phyloP scores from a whole-genome alignment of 176 grass and related monocot species.

The Triticum urartu region DNA sequence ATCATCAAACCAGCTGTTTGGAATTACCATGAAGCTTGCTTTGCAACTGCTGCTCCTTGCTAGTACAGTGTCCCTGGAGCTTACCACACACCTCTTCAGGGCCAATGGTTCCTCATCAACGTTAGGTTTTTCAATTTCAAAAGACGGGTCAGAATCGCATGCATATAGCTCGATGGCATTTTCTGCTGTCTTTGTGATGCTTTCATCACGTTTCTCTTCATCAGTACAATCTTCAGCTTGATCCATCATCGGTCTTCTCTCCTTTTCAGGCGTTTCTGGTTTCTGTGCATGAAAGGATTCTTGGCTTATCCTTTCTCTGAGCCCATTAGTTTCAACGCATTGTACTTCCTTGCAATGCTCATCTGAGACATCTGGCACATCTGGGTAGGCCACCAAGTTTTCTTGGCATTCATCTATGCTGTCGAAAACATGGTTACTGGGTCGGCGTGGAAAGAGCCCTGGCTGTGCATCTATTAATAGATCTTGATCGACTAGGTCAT shows the following conservation, averaged over 20 bases:
- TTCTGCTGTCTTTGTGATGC: slow-evolving; percentile 11
- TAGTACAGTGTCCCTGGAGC: slow-evolving; percentile 40
- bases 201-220: slow-evolving; percentile 20
- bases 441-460: not conserved
- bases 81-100: slow-evolving; percentile 41
- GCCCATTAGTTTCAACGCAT: slow-evolving; percentile 56
- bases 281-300: slow-evolving; percentile 40
- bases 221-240: not conserved
- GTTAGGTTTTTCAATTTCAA: slow-evolving; percentile 26
- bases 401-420: slow-evolving; percentile 24
- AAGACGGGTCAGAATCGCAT: slow-evolving; percentile 33
- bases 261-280: slow-evolving; percentile 27
- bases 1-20: slow-evolving; percentile 61
- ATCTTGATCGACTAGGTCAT: slow-evolving; percentile 50
- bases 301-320: slow-evolving; percentile 32
- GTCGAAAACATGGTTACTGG: slow-evolving; percentile 40
- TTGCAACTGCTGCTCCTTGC: slow-evolving; percentile 80
- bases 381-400: not conserved
- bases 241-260: not conserved
- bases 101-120: slow-evolving; percentile 33
- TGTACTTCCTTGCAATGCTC: slow-evolving; percentile 86
- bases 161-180: slow-evolving; percentile 44
- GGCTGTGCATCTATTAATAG: slow-evolving; percentile 21
- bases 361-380: slow-evolving; percentile 23
- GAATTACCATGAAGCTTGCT: slow-evolving; percentile 70